A percentile compares a stretch with the other conserved stretches of the same genome.
Evolutionary conservation across 495 filamentous ascomycete genomes (phyloP).

Genomic region (Thozetella sp.): DNA sequence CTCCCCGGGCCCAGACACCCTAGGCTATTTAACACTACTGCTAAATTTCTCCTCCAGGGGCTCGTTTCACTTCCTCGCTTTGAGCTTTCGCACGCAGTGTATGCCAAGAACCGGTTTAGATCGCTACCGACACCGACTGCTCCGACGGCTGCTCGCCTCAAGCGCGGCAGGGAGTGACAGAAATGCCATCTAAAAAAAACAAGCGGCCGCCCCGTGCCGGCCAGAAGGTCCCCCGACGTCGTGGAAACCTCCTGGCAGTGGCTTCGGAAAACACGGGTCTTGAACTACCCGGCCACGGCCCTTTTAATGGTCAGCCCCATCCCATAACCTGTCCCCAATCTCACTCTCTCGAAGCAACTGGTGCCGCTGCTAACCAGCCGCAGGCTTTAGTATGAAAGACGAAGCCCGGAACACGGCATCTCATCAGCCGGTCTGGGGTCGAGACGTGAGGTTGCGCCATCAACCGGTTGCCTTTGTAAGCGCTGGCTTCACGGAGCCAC

Average conservation of each 20-base stretch:
- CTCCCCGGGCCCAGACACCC: too few species aligned
- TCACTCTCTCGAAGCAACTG: neutral
- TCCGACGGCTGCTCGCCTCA: neutral
- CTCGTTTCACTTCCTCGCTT: too few species aligned
- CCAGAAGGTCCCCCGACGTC: neutral
- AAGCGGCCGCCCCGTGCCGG: neutral
- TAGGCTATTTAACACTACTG: too few species aligned
- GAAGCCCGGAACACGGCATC: slow-evolving; percentile 78
- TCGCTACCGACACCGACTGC: neutral
- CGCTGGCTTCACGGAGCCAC: slow-evolving; percentile 60
- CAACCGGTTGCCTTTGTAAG: slow-evolving; percentile 75
- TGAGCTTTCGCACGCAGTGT: too few species aligned
- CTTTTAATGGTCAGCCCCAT: neutral
- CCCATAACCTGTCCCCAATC: neutral
- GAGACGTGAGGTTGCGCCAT: slow-evolving; percentile 42
- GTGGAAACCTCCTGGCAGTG: too few species aligned
- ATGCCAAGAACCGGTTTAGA: too few species aligned
- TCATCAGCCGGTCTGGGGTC: slow-evolving; percentile 44
- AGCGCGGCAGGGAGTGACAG: neutral
- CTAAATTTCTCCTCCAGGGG: too few species aligned
- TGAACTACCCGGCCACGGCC: neutral
- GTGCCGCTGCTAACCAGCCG: neutral
- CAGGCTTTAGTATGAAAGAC: slow-evolving; percentile 66
- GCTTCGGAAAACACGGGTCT: neutral
- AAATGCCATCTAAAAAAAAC: neutral